phyloP scores from a whole-genome alignment of 148 eudicot genomes.

The Rhododendron vialii region DNA sequence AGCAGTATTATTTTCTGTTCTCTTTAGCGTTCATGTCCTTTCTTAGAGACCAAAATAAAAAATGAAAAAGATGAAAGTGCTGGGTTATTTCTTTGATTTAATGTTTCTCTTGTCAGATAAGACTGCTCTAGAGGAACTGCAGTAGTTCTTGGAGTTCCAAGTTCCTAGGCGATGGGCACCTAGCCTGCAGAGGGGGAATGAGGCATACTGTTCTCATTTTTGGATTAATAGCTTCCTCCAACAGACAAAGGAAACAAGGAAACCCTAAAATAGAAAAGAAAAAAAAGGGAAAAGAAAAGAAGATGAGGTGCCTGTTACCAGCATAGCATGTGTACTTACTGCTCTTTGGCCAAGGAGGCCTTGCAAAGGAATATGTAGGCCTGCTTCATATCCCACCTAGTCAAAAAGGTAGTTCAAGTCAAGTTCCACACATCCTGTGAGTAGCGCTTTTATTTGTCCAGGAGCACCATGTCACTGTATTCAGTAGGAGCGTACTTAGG shows the following conservation, averaged over 20 bases:
- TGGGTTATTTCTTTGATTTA: not conserved
- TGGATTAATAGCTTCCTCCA: not conserved
- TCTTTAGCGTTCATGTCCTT: not conserved
- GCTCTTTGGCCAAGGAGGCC: not conserved
- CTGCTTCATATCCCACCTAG: not conserved
- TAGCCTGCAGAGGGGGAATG: not conserved
- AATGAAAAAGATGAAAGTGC: not conserved
- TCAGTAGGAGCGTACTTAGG: not conserved
- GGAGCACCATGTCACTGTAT: not conserved
- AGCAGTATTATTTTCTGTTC: not conserved
- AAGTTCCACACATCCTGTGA: not conserved
- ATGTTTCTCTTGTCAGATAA: constrained; percentile 44
- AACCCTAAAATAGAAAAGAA: not conserved
- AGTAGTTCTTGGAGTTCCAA: constrained; percentile 87
- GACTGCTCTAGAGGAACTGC: constrained; percentile 73
- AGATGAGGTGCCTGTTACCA: not conserved
- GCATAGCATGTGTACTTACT: not conserved
- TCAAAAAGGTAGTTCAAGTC: not conserved
- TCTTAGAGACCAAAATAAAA: not conserved
- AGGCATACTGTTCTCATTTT: not conserved
- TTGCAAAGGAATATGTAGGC: not conserved
- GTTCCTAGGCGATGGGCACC: constrained; percentile 95
- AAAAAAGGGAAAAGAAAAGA: not conserved
- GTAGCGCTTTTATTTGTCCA: not conserved
- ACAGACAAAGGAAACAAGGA: not conserved